Evolutionary conservation across 441 rosid genomes (phyloP), one percentile per base, ranked within the genome.

Genomic region (Pelargonium australe): DNA sequence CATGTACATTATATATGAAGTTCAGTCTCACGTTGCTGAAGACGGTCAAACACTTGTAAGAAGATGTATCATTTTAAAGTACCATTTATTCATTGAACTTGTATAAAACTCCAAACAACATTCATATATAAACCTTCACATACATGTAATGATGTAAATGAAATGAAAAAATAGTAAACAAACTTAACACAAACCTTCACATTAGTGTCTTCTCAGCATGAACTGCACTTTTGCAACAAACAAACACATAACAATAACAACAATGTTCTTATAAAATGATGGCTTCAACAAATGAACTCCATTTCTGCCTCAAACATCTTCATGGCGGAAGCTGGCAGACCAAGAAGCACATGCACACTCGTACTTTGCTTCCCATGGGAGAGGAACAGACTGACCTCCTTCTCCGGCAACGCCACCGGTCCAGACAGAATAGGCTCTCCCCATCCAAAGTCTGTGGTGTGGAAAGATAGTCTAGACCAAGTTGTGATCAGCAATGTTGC

Each of bases 391-490:
- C 82, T 78, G 28, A 91, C 97, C 77, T 89, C 91, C 77, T 86
- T 86, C 80, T 90, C 88, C 0, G 98, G 98, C 78, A 91, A 83
- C 49, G 88, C 86, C 6, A 89, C 97, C 1, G 97, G 96, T 16
- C 94, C 91, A 16, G 94, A 84, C 3, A 82, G 72, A 19, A 86
- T 60, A 0, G 96, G 91, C 68, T 86, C 86, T 41, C 98, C 96
- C 97, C 96, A 93, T 12, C 97, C 96, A 11, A 90, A 93, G 31
- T 93, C 89, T n/a, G 83, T 80, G 0, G 90, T 76, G 75, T 87
- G 80, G 76, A 90, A 87, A 66, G 97, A 76, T 40, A 93, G 80
- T 73, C 84, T 85, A 19, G 91, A 85, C 98, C 60, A 93, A 5
- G 96, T 81, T 43, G 98, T 87, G 63, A 88, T 81, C 53, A 89